phyloP scores from a whole-genome alignment of 345 rosid genomes.

The Kernera saxatilis region DNA sequence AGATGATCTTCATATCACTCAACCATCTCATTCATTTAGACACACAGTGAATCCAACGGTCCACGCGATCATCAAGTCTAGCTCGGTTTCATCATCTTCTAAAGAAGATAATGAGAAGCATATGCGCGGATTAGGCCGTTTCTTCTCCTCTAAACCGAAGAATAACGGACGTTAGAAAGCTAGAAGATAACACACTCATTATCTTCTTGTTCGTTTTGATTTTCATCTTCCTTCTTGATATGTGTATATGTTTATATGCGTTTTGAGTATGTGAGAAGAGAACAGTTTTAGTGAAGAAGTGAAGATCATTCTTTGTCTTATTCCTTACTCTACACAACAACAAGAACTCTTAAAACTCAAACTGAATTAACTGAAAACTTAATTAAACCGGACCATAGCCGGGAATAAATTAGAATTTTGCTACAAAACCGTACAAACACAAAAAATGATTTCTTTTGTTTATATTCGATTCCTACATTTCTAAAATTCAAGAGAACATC shows the following conservation, averaged over 20 bases:
- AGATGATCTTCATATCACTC: constrained; percentile 16
- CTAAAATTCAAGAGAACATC: neutral
- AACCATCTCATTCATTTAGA: constrained; percentile 30
- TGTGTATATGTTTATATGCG: constrained; percentile 23
- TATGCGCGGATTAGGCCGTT: constrained; percentile 39
- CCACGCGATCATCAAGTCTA: constrained; percentile 42
- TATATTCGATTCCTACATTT: neutral
- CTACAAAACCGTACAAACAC: neutral
- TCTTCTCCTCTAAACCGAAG: constrained; percentile 49
- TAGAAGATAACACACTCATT: constrained; percentile 23
- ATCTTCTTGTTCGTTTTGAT: constrained; percentile 9
- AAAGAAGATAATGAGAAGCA: constrained; percentile 37
- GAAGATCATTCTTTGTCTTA: neutral
- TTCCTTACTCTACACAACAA: neutral
- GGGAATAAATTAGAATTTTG: neutral
- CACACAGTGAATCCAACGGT: constrained; percentile 25
- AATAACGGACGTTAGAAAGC: constrained; percentile 21
- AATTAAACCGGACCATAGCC: neutral
- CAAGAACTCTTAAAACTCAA: neutral
- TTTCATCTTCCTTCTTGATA: neutral
- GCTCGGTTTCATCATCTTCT: constrained; percentile 39
- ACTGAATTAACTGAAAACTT: neutral
- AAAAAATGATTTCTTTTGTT: neutral
- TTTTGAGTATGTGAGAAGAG: constrained; percentile 20
- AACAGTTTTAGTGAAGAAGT: constrained; percentile 5